Base-by-base conservation (phyloP, 192 early-diverging fungal species). In the Linnemannia exigua region DNA sequence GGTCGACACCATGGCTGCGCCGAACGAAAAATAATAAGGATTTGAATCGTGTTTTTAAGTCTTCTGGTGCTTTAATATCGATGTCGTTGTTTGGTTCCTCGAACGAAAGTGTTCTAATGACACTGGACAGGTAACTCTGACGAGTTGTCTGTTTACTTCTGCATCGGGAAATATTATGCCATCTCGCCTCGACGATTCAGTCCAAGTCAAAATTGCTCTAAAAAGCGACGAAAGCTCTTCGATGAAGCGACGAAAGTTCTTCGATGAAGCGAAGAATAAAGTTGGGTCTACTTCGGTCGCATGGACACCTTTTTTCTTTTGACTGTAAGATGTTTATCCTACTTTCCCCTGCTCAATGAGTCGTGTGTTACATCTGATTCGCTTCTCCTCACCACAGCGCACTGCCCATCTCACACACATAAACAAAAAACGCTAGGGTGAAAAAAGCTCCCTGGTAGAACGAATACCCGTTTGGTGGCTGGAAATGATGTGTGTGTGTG, bases 401-500 rank as follows among this genome's bases (percentile, higher is more conserved):
- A 68, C 28, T 31, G 33, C 67, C 36, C 17, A 19, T 0, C 1
- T 35, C 4, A 46, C 25, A 14, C 22, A 0, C 12, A 41, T 41
- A 41, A 70, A 44, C 9, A 37, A 70, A 35, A 28, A 70, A 70
- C 22, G 11, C 69, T 70, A 54, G 9, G 1, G 52, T n/a, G 11
- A 54, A 54, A 54, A 54, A 54, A 54, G 22, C 52, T 54, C 52
- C 41, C 69, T 6, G 69, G 69, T 22, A 41, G 69, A 70, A 46
- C 69, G 38, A 70, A 70, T 70, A 70, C 22, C 69, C 69, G 69
- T 38, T 38, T 54, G n/a, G 16, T 54, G 6, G 52, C 16, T 54
- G 0, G 5, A 11, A 54, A 25, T 20, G 47, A 8, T 54, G n/a
- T 54, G 22, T 54, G 52, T 8, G n/a, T 54, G 52, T 54, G 1